Evolutionary conservation across 768 basidiomycete species (phyloP).

Genomic region (Suillus hirtellus): DNA sequence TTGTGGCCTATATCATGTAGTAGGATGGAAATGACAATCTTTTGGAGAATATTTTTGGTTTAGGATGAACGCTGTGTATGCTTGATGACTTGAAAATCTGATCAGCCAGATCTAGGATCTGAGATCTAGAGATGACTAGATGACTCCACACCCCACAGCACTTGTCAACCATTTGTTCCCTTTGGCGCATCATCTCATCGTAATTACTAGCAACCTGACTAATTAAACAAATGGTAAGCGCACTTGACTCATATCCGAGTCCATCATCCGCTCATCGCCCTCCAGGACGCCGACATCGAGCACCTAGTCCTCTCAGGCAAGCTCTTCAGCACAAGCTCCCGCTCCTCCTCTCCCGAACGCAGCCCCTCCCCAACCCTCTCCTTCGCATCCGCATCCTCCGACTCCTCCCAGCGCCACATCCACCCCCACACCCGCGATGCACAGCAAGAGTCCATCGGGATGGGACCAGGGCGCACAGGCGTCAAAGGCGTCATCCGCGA

Average conservation of each 20-base stretch:
- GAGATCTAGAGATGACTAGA: not conserved
- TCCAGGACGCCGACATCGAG: constrained; percentile 56
- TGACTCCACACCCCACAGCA: not conserved
- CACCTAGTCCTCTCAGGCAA: constrained; percentile 76
- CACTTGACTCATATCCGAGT: not conserved
- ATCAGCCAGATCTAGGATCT: not conserved
- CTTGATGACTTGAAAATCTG: not conserved
- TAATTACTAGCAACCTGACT: not conserved
- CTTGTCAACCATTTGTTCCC: not conserved
- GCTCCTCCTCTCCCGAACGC: constrained; percentile 64
- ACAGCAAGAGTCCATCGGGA: constrained; percentile 65
- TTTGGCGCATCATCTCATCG: not conserved
- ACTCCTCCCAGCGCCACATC: constrained; percentile 35
- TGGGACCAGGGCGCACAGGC: constrained; percentile 84
- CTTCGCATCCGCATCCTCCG: constrained; percentile 30
- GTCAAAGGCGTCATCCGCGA: constrained; percentile 90
- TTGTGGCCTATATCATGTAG: constrained; percentile 2
- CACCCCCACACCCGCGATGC: not conserved
- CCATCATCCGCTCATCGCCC: not conserved
- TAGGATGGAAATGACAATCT: constrained; percentile 19
- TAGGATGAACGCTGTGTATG: not conserved
- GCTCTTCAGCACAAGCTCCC: constrained; percentile 57
- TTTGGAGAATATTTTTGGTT: not conserved
- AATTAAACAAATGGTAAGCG: not conserved
- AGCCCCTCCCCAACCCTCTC: constrained; percentile 54